Evolutionary conservation across 2,329 filamentous ascomycete genomes (phyloP).

Genomic region (Volutella citrinella): DNA sequence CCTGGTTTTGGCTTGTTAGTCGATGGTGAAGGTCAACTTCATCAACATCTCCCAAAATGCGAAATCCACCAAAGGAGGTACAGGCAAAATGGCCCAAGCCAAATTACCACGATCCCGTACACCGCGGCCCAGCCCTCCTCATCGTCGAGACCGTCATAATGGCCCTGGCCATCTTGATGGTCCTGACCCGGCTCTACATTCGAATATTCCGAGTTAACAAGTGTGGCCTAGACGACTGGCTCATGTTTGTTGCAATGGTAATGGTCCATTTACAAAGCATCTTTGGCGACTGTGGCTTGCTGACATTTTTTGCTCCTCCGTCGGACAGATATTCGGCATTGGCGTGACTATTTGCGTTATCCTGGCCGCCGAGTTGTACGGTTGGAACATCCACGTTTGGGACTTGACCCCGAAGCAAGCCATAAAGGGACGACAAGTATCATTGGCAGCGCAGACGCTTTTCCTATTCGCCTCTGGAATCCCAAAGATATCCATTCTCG

Average conservation of each 20-base stretch:
- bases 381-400: slow-evolving; percentile 38
- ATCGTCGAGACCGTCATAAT: slow-evolving; percentile 35
- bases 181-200: slow-evolving; percentile 37
- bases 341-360: slow-evolving; percentile 33
- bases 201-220: slow-evolving; percentile 31
- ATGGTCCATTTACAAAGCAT: no score
- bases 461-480: slow-evolving; percentile 37
- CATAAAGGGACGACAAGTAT: slow-evolving; percentile 32
- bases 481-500: slow-evolving; percentile 39
- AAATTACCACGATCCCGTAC: slow-evolving; percentile 36
- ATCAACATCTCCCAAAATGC: slow-evolving; percentile 32
- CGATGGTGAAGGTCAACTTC: no score
- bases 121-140: slow-evolving; percentile 34
- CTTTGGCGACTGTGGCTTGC: no score
- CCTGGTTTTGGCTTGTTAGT: slow-evolving; percentile 1
- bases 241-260: slow-evolving; percentile 39
- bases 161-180: slow-evolving; percentile 30
- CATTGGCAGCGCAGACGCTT: slow-evolving; percentile 37
- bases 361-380: slow-evolving; percentile 32
- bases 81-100: slow-evolving; percentile 35
- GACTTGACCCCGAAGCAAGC: slow-evolving; percentile 28
- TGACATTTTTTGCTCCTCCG: slow-evolving; percentile 9
- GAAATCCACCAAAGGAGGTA: slow-evolving; percentile 34
- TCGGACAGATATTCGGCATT: slow-evolving; percentile 29
- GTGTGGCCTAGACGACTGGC: slow-evolving; percentile 38